Evolutionary conservation across 768 basidiomycete genomes (phyloP).

Genomic region (Gymnopilus junonius): DNA sequence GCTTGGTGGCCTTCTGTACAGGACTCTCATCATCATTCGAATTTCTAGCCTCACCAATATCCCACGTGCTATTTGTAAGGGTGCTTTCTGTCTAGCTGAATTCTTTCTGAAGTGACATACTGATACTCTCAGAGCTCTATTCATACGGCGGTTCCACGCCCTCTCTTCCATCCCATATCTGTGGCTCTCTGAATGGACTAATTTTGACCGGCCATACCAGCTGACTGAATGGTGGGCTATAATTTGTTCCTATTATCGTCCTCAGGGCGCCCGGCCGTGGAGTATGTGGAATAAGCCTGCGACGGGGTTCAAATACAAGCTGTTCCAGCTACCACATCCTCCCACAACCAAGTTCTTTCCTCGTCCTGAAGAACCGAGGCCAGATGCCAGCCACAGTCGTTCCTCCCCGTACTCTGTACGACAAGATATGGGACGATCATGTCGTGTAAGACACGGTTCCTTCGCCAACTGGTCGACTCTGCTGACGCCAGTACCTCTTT

Average conservation of each 20-base stretch:
- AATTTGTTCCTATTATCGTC: neutral
- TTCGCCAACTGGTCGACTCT: slow-evolving; percentile 3
- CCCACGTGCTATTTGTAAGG: neutral
- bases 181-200: neutral
- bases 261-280: neutral
- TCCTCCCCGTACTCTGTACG: slow-evolving; percentile 88
- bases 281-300: neutral
- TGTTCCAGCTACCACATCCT: neutral
- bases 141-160: neutral
- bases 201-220: neutral
- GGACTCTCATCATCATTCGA: neutral
- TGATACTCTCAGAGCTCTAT: neutral
- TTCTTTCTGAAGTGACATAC: neutral
- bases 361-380: neutral
- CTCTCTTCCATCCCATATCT: neutral
- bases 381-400: slow-evolving; percentile 45
- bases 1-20: neutral
- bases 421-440: slow-evolving; percentile 99
- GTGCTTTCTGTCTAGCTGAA: neutral
- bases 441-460: slow-evolving; percentile 65
- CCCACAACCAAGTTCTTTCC: neutral
- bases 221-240: neutral
- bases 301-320: neutral
- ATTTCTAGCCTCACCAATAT: neutral
- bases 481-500: slow-evolving; percentile 17